Evolutionary conservation across 768 basidiomycete species (phyloP).

Genomic region (Lepiota venenata): DNA sequence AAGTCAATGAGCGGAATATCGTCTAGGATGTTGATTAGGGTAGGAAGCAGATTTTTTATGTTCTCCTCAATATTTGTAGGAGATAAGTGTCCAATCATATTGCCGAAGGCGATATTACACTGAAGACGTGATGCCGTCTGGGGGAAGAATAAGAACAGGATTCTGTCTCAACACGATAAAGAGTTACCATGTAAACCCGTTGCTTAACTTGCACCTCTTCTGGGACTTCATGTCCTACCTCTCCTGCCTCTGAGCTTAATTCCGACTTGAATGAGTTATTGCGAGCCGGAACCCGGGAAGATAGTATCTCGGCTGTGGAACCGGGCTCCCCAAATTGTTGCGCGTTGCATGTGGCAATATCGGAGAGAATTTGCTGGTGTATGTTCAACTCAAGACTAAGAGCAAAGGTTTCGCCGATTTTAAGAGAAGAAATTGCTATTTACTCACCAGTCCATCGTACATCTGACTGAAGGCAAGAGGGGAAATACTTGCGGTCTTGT

Average conservation of each 20-base stretch:
- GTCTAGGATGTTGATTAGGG: conserved; percentile 62
- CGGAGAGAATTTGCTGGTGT: conserved; percentile 69
- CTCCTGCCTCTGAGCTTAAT: conserved; percentile 14
- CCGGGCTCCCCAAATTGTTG: conserved; percentile 39
- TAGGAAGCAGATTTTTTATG: conserved; percentile 50
- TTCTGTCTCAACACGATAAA: background rate
- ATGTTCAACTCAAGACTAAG: conserved; percentile 75
- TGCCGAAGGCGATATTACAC: conserved; percentile 82
- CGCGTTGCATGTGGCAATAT: conserved; percentile 57
- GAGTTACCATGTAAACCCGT: conserved; percentile 54
- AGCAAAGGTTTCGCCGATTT: background rate
- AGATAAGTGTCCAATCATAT: conserved; percentile 66
- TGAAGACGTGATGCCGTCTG: conserved; percentile 72
- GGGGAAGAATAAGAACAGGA: background rate
- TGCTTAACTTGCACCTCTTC: conserved; percentile 17
- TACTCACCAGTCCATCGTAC: too few relatives aligned
- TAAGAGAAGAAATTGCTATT: background rate
- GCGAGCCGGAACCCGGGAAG: conserved; percentile 54
- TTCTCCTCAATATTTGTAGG: conserved; percentile 47
- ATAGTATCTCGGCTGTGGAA: conserved; percentile 50
- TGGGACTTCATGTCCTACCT: conserved; percentile 23
- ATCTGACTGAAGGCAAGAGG: too few relatives aligned
- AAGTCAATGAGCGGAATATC: conserved; percentile 78
- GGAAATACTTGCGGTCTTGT: too few relatives aligned
- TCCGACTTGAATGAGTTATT: conserved; percentile 12